Evolutionary conservation across 208 protist species (phyloP), one percentile per base, ranked within the genome.

Genomic region (Leishmania aethiopica): DNA sequence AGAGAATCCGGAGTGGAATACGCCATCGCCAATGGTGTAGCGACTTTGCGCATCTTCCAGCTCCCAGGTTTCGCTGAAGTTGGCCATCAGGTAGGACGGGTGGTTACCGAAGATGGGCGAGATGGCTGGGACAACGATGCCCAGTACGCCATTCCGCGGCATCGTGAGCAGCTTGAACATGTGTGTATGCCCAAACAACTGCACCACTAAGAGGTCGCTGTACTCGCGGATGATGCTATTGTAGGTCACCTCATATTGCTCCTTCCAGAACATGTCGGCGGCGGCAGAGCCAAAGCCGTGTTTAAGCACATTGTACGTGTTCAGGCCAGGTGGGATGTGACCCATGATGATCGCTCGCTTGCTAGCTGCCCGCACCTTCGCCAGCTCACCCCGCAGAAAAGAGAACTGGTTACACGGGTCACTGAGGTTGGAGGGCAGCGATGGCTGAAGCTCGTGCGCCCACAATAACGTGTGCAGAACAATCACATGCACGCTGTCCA

Each of bases 171-270:
- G 85, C 4, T 72, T 84, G 83, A 96, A 96, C 67, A 85, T 60
- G 84, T 97, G 94, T 5, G 86, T 88, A 82, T 97, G 94, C 51
- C 92, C 94, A 60, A 91, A 97, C 37, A 97, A 60, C 81, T 96
- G 93, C 17, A 91, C 2, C 13, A 57, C 80, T 1, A 97, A 73
- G 10, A 78, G 84, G 40, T 90, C 84, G 3, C 62, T 81, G 83
- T 92, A 92, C 40, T 86, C 69, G 28, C 40, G n/a, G n/a, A 97
- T 85, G 45, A 96, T 74, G 11, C 15, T 59, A 42, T 87, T 79
- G 82, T 94, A 97, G 32, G 51, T 28, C 1, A n/a, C 71, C 75
- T 89, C 86, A 82, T 91, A 97, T 6, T 42, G 40, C 25, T 89
- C 75, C 77, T 94, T 93, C 92, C 93, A 97, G 83, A 90, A 94